Conservation (phyloP, 805 yeast genomes). For the Komagataella kurtzmanii region DNA sequence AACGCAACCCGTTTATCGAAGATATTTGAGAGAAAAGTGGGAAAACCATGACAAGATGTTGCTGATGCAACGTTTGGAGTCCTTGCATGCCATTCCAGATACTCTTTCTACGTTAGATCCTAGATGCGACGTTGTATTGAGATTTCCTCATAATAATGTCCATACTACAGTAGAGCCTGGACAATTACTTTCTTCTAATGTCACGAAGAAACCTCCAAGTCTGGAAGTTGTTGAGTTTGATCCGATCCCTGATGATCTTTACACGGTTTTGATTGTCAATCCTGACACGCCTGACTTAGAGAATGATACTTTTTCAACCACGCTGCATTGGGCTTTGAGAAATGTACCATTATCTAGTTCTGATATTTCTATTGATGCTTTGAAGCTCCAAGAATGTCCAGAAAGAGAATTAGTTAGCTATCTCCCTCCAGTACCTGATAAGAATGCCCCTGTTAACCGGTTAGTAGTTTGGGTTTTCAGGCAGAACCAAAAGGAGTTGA, state of each 20-base stretch:
- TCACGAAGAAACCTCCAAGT: slow-evolving; percentile 65
- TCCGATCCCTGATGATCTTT: slow-evolving; percentile 34
- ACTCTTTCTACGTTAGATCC: slow-evolving; percentile 86
- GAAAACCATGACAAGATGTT: slow-evolving; percentile 55
- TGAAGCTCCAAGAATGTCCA: slow-evolving; percentile 19
- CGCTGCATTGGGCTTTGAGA: slow-evolving; percentile 64
- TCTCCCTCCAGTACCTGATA: slow-evolving; percentile 79
- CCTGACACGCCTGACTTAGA: slow-evolving; percentile 81
- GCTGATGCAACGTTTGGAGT: slow-evolving; percentile 86
- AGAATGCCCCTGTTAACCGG: slow-evolving; percentile 74
- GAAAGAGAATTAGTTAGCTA: slow-evolving; percentile 40
- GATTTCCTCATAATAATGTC: slow-evolving; percentile 60
- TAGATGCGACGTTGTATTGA: slow-evolving; percentile 55
- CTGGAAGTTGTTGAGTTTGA: slow-evolving; percentile 65
- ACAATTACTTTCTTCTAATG: slow-evolving; percentile 52
- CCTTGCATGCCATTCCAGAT: slow-evolving; percentile 78
- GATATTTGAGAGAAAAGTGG: slow-evolving; percentile 61
- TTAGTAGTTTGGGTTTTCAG: slow-evolving; percentile 84
- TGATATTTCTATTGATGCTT: slow-evolving; percentile 40
- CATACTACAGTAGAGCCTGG: slow-evolving; percentile 76
- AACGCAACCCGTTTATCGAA: slow-evolving; percentile 68
- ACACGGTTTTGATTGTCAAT: slow-evolving; percentile 72
- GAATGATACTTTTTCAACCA: slow-evolving; percentile 55
- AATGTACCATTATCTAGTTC: slow-evolving; percentile 49
- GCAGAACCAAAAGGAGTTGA: slow-evolving; percentile 28